Evolutionary conservation across 257 asterid genomes (phyloP), one percentile per base, ranked within the genome.

Genomic region (Przewalskia tangutica): DNA sequence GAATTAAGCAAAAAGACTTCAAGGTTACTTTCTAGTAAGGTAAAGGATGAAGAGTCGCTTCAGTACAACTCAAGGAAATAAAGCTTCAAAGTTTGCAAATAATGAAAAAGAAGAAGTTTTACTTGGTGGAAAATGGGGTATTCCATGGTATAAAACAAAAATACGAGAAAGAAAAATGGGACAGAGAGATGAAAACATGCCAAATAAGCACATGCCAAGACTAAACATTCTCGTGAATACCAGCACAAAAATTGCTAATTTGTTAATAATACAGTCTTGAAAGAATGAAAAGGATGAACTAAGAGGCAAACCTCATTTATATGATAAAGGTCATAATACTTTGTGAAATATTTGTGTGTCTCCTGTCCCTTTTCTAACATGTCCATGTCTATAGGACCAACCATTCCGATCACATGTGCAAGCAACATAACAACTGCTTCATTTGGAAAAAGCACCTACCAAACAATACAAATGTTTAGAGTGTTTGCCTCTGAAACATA

Each of bases 391-490:
- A 96, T 85, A 17, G 93, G 97, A 71, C 98, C 99, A 18, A 96
- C 84, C 66, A 90, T 55, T 54, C 91, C 95, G 38, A 92, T 84
- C 90, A 93, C 85, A 4, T 96, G 95, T 8, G 93, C 98, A 75
- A 96, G 97, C 85, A 96, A 86, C 83, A 85, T 68, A 23, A 84
- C 92, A n/a, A 96, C 83, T 13, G 88, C 88, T 87, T 94, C 97
- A 79, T 94, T 96, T 38, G 98, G 97, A 84, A 96, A 96, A 65
- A 96, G 97, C 63, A 95, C 99, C 99, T 94, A 89, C 42, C 71
- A 17, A 82, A 77, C 79, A 80, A n/a, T 82, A 36, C 77, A 51
- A 59, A 80, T 60, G 27, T 80, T 80, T 44, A 38, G 59, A 38
- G 44, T 7, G 38, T 38, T 34, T 2, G 2, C 53, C 46, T 34